Evolutionary conservation across 164 flowering plant genomes (phyloP).

Genomic region (Hamamelis virginiana): DNA sequence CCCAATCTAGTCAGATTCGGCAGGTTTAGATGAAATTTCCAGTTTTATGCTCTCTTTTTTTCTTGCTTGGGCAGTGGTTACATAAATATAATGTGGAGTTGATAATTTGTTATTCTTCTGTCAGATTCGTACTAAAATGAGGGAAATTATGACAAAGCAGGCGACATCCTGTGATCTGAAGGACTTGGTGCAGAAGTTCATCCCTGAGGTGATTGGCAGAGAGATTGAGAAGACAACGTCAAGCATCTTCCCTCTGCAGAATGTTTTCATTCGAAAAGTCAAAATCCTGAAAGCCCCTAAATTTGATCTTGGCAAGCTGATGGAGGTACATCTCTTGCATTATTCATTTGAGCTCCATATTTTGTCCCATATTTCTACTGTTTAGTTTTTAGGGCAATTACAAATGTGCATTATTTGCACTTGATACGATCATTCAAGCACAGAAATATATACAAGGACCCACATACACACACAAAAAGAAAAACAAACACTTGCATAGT

Average conservation of each 20-base stretch:
- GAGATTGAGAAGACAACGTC: slow-evolving; percentile 80
- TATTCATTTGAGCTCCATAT: too few relatives aligned
- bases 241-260: slow-evolving; percentile 68
- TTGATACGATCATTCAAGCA: too few relatives aligned
- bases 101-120: background rate
- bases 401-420: background rate
- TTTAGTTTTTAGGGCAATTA: too few relatives aligned
- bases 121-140: slow-evolving; percentile 80
- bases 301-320: slow-evolving; percentile 75
- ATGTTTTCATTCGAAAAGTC: slow-evolving; percentile 73
- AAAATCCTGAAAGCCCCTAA: slow-evolving; percentile 87
- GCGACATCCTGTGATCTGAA: slow-evolving; percentile 65
- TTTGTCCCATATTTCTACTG: background rate
- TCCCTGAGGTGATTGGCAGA: slow-evolving; percentile 71
- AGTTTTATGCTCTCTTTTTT: background rate
- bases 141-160: slow-evolving; percentile 68
- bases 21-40: slow-evolving; percentile 31
- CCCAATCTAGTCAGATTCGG: slow-evolving; percentile 74
- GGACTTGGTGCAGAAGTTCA: slow-evolving; percentile 71
- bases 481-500: too few relatives aligned
- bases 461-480: too few relatives aligned
- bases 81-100: too few relatives aligned
- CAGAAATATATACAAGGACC: too few relatives aligned
- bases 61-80: too few relatives aligned
- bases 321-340: slow-evolving; percentile 50